Conservation (phyloP, 805 yeast species). For the Debaryomyces maramus region DNA sequence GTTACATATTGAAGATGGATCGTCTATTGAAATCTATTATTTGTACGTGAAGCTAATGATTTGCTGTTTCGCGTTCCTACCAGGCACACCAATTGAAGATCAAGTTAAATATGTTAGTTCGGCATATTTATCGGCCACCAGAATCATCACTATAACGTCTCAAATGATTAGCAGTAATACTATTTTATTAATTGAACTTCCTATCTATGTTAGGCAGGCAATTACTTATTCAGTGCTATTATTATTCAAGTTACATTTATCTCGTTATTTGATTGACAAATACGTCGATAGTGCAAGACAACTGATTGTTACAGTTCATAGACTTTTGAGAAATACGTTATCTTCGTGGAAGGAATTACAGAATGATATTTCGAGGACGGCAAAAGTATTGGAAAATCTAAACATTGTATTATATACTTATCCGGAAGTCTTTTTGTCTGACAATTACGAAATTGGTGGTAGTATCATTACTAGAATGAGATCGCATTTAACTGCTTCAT, state of each 20-base stretch:
- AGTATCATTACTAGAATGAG: conserved; percentile 81
- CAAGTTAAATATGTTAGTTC: conserved; percentile 81
- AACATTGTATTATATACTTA: conserved; percentile 84
- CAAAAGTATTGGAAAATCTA: conserved; percentile 84
- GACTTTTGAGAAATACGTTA: conserved; percentile 81
- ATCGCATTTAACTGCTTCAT: conserved; percentile 86
- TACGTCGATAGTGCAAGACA: conserved; percentile 88
- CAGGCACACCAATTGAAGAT: conserved; percentile 86
- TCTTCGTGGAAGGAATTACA: conserved; percentile 91
- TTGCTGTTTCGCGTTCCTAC: conserved; percentile 85
- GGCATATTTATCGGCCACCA: conserved; percentile 78
- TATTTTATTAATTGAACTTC: conserved; percentile 75
- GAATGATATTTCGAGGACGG: conserved; percentile 88
- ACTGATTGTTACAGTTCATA: conserved; percentile 88
- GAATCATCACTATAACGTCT: conserved; percentile 76
- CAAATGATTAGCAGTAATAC: conserved; percentile 56
- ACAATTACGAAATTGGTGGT: conserved; percentile 48
- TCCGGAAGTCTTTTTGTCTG: conserved; percentile 75
- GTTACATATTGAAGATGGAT: conserved; percentile 61
- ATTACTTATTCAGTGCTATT: conserved; percentile 77
- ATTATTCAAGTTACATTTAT: conserved; percentile 76
- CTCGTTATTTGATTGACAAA: conserved; percentile 69
- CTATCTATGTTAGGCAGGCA: conserved; percentile 84
- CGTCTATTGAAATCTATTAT: conserved; percentile 73
- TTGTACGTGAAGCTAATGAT: conserved; percentile 77